Evolutionary conservation across 2,329 filamentous ascomycete species (phyloP).

Genomic region (Aspergillus awamori): DNA sequence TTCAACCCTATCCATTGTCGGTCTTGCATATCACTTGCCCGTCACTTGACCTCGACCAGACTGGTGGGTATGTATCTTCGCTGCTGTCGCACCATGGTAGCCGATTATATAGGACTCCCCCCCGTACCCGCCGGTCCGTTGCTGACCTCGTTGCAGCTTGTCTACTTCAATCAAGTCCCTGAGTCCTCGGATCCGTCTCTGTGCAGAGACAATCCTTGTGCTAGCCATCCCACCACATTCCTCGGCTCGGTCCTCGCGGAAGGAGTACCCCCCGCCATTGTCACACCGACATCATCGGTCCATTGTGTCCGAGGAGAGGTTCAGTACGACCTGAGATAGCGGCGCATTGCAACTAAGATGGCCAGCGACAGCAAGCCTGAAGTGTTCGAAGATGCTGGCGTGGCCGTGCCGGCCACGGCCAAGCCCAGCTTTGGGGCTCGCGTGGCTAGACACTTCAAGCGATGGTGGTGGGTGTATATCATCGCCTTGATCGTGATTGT

Average conservation of each 20-base stretch:
- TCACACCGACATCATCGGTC: slow-evolving; percentile 1
- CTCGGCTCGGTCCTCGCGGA: slow-evolving; percentile 1
- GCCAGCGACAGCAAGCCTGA: slow-evolving; percentile 25
- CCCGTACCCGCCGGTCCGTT: background rate
- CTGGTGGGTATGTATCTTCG: slow-evolving; percentile 2
- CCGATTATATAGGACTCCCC: background rate
- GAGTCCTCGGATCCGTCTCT: background rate
- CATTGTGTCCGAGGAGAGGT: background rate
- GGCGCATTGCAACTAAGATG: slow-evolving; percentile 9
- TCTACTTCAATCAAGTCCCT: background rate
- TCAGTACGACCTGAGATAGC: background rate
- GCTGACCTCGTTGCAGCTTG: slow-evolving; percentile 2
- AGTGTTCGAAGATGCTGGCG: slow-evolving; percentile 24
- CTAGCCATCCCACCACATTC: slow-evolving; percentile 1
- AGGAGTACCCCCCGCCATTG: slow-evolving; percentile 3
- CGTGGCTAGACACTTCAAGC: slow-evolving; percentile 40
- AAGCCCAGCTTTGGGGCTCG: slow-evolving; percentile 32
- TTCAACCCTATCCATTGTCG: slow-evolving; percentile 2
- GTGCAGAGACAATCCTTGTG: background rate
- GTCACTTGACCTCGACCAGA: slow-evolving; percentile 1
- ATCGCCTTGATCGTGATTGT: slow-evolving; percentile 55
- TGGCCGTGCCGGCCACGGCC: background rate
- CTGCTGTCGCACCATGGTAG: background rate
- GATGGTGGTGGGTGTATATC: slow-evolving; percentile 59
- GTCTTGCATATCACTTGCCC: slow-evolving; percentile 1